Base-by-base conservation (phyloP, 2,329 filamentous ascomycete genomes). In the Penicillium aurantiogriseum region DNA sequence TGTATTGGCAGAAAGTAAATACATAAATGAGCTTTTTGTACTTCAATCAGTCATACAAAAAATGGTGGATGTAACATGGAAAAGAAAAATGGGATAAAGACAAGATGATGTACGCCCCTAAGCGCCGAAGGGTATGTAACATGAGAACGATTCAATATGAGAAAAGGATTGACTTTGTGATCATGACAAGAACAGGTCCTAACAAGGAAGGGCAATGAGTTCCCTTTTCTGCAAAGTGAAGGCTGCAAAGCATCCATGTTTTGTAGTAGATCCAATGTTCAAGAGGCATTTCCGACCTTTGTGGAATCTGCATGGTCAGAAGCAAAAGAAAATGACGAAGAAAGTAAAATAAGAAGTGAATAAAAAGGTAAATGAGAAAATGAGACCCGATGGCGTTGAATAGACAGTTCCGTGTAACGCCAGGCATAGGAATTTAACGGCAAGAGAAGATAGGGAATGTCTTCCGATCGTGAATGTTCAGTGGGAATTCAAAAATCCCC, bases 401-500 rank as follows among this genome's bases (percentile, higher is more conserved):
- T 46, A 33, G 25, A 45, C n/a, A 29, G 29, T 33, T 21, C 43
- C 29, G 36, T 13, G 44, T 36, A 25, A 40, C 21, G 25, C 36
- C 17, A 39, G 50, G 15, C n/a, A 25, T 21, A 49, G 19, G n/a
- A 50, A 6, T 33, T 75, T 62, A 80, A 54, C 78, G 71, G 58
- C 74, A 78, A 40, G 71, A 71, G 44, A 79, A 71, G 9, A 73
- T 67, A 25, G 79, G 78, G 58, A 80, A 80, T 10, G 74, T 78
- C 67, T 79, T 80, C 50, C 79, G 77, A 59, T 80, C 78, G 39
- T 74, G 71, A 42, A 78, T 66, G 58, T 81, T 79, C 58, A 81
- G 61, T 40, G 76, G 71, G 60, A 75, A 79, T 63, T 80, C 76
- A 52, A 79, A 79, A 27, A 81, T 80, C 19, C 79, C 79, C 58